Conservation (phyloP, 1,284 basidiomycete species). For the Puccinia hordei region DNA sequence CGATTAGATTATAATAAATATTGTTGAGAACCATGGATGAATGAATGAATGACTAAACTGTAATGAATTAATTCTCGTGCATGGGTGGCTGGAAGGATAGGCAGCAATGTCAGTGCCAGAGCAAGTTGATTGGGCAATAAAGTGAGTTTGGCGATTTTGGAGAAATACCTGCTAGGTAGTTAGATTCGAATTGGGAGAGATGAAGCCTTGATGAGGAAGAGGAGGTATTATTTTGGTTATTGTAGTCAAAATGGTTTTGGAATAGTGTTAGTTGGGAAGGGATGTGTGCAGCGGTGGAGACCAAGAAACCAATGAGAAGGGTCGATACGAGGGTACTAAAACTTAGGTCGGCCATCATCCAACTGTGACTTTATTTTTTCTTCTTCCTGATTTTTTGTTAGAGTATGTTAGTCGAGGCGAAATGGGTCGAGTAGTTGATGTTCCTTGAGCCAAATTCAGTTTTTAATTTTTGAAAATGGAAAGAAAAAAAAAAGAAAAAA, state of each 20-base stretch:
- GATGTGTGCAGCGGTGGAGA: neutral
- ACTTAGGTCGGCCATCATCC: neutral
- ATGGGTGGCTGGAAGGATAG: constrained; percentile 32
- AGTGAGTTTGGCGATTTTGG: neutral
- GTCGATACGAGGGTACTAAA: neutral
- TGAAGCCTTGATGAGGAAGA: neutral
- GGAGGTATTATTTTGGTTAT: neutral
- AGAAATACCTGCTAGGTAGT: neutral
- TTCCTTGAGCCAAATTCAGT: no score
- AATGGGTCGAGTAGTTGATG: no score
- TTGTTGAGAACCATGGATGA: neutral
- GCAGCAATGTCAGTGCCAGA: neutral
- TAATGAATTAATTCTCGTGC: constrained; percentile 49
- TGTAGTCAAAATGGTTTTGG: neutral
- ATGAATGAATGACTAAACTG: constrained; percentile 21
- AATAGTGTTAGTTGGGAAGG: neutral
- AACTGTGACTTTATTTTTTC: no score
- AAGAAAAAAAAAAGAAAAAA: no score
- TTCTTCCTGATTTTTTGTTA: no score
- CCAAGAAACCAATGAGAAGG: neutral
- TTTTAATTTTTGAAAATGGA: no score
- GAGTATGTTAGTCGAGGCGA: no score
- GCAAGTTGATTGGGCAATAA: neutral
- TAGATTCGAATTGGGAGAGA: neutral
- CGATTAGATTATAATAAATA: neutral